Percentiles rank a stretch among this genome's conserved stretches.
Conservation (phyloP, 1,284 basidiomycete species). For the Irpex sp. region DNA sequence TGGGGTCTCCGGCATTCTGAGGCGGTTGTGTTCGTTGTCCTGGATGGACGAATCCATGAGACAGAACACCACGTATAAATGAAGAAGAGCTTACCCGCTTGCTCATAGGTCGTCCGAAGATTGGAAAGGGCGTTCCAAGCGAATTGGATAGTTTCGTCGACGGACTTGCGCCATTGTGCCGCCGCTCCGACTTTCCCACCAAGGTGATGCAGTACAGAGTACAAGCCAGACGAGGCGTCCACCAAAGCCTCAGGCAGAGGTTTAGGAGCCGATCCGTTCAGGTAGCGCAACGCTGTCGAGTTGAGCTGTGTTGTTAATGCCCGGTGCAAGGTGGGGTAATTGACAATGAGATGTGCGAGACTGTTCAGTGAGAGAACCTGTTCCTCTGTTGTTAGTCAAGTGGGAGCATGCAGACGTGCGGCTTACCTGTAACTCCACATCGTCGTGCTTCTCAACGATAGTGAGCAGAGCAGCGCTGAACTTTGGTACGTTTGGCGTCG, state of each 20-base stretch:
- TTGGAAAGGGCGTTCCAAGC: conserved; percentile 54
- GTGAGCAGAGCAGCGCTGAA: conserved; percentile 52
- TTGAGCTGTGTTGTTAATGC: conserved; percentile 46
- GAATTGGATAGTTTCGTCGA: conserved; percentile 61
- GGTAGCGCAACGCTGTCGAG: conserved; percentile 43
- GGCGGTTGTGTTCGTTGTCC: neutral
- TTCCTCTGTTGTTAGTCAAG: neutral
- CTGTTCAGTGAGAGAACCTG: conserved; percentile 50
- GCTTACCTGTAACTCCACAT: conserved; percentile 48
- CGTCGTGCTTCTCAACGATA: conserved; percentile 45
- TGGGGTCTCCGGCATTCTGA: conserved; percentile 29
- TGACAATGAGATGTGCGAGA: conserved; percentile 48
- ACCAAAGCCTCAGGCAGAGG: conserved; percentile 37
- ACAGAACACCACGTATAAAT: no score
- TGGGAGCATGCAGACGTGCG: neutral
- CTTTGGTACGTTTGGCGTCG: conserved; percentile 65
- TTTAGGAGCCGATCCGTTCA: conserved; percentile 48
- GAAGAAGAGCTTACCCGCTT: conserved; percentile 28
- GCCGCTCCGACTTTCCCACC: conserved; percentile 77
- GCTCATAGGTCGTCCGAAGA: conserved; percentile 52
- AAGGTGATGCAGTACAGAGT: conserved; percentile 55
- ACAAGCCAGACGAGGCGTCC: conserved; percentile 47
- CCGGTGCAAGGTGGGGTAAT: conserved; percentile 63
- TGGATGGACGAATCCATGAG: neutral
- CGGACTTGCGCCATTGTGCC: conserved; percentile 62